phyloP scores from a whole-genome alignment of 1,284 basidiomycete species.

The Pseudozyma sp. region DNA sequence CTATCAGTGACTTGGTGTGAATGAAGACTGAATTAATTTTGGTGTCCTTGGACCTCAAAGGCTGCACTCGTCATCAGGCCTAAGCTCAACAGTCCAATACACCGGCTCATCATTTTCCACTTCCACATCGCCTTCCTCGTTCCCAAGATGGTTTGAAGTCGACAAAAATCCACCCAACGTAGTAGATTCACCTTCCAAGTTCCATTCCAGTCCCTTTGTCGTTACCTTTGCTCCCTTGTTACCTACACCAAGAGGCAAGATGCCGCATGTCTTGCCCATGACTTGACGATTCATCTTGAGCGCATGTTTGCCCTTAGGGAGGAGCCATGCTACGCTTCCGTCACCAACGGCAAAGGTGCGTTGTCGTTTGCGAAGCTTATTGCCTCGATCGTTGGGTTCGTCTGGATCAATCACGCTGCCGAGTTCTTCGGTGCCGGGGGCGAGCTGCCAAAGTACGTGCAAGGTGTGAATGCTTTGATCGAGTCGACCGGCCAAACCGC shows the following conservation, averaged over 20 bases:
- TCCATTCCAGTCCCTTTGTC: constrained; percentile 89
- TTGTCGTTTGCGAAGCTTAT: constrained; percentile 71
- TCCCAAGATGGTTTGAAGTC: constrained; percentile 85
- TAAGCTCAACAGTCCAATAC: constrained; percentile 84
- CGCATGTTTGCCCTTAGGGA: constrained; percentile 81
- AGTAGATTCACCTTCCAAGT: constrained; percentile 72
- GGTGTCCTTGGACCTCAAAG: constrained; percentile 5
- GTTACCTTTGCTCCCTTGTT: constrained; percentile 77
- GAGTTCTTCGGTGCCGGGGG: constrained; percentile 69
- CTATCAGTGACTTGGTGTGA: not conserved
- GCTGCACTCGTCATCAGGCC: constrained; percentile 32
- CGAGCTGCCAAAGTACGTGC: constrained; percentile 83
- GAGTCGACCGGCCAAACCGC: constrained; percentile 88
- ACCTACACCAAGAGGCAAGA: constrained; percentile 82
- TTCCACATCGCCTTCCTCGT: constrained; percentile 73
- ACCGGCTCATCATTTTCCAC: constrained; percentile 84
- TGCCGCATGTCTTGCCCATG: constrained; percentile 89
- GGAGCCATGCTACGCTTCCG: constrained; percentile 88
- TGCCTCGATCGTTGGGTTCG: constrained; percentile 16
- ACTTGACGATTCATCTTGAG: constrained; percentile 79
- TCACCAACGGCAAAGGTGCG: constrained; percentile 83
- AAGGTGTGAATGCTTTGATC: constrained; percentile 95
- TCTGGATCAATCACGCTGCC: constrained; percentile 48
- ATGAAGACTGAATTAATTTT: not conserved
- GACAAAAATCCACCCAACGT: constrained; percentile 74